Conservation (phyloP, 2,329 filamentous ascomycete species). For the Madurella fahalii region DNA sequence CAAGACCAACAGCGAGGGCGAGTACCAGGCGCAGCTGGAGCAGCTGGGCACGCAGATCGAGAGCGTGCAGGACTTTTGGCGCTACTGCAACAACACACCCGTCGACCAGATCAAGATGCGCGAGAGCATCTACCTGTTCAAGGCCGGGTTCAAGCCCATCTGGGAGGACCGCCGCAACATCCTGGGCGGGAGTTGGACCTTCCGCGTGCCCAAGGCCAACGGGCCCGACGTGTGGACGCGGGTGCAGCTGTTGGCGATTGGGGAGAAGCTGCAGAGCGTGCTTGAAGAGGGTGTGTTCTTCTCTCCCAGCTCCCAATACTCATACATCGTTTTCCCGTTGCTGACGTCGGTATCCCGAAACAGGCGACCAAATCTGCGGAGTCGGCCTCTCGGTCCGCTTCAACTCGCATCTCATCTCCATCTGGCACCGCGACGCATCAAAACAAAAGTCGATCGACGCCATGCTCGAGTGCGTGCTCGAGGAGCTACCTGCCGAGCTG, state of each 20-base stretch:
- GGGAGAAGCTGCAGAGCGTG: slow-evolving; percentile 71
- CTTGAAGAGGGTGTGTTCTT: slow-evolving; percentile 60
- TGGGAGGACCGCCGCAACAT: slow-evolving; percentile 87
- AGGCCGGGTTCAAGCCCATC: slow-evolving; percentile 69
- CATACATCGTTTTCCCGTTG: neutral
- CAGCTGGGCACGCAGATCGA: slow-evolving; percentile 64
- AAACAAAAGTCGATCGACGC: slow-evolving; percentile 75
- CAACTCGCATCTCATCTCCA: slow-evolving; percentile 80
- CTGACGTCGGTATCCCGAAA: neutral
- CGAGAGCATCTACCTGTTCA: slow-evolving; percentile 76
- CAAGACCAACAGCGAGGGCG: slow-evolving; percentile 24
- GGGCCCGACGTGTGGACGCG: slow-evolving; percentile 75
- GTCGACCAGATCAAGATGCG: slow-evolving; percentile 72
- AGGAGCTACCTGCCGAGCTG: slow-evolving; percentile 68
- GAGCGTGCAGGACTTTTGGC: slow-evolving; percentile 81
- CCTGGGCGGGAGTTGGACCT: slow-evolving; percentile 85
- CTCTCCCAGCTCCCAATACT: neutral
- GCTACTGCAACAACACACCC: slow-evolving; percentile 76
- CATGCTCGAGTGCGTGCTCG: slow-evolving; percentile 68
- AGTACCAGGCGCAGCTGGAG: slow-evolving; percentile 55
- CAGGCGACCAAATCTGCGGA: slow-evolving; percentile 84
- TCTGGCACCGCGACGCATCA: slow-evolving; percentile 88
- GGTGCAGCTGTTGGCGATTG: slow-evolving; percentile 76
- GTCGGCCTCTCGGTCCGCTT: slow-evolving; percentile 84
- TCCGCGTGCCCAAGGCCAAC: slow-evolving; percentile 75